phyloP scores from a whole-genome alignment of 345 rosid species.

The Camelina hispida region DNA sequence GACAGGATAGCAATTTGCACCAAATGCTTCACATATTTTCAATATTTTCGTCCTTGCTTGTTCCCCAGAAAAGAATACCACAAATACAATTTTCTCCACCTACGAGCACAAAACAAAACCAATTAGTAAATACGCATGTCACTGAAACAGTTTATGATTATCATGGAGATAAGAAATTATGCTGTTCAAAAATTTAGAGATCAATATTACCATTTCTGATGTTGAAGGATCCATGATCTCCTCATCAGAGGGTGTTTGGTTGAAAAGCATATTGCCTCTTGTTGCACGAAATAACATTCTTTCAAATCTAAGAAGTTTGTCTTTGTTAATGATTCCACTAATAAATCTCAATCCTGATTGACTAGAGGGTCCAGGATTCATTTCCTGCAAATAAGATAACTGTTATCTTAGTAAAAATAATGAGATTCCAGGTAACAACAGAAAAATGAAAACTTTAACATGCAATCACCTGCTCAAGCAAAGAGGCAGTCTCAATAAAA shows the following conservation, averaged over 20 bases:
- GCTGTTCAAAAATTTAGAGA: constrained; percentile 31
- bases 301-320: constrained; percentile 78
- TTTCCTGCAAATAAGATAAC: constrained; percentile 58
- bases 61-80: constrained; percentile 97
- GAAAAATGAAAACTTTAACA: constrained; percentile 23
- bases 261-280: constrained; percentile 99
- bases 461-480: constrained; percentile 79
- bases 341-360: constrained; percentile 88
- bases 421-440: constrained; percentile 36
- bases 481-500: constrained; percentile 61
- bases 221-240: constrained; percentile 91
- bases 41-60: constrained; percentile 87
- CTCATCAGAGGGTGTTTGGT: constrained; percentile 88
- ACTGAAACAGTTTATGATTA: constrained; percentile 16
- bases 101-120: constrained; percentile 41
- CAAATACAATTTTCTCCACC: constrained; percentile 89
- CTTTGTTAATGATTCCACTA: constrained; percentile 81
- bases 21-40: constrained; percentile 97
- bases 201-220: constrained; percentile 67
- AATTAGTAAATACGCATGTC: constrained; percentile 27
- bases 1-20: constrained; percentile 93
- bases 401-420: constrained; percentile 37
- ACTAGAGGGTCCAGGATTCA: constrained; percentile 62
- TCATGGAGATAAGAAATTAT: constrained; percentile 11
- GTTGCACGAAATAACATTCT: constrained; percentile 97